A percentile compares a stretch with the other conserved stretches of the same genome.
Evolutionary conservation across 805 yeast species (phyloP).

Genomic region (Teunomyces atbi): DNA sequence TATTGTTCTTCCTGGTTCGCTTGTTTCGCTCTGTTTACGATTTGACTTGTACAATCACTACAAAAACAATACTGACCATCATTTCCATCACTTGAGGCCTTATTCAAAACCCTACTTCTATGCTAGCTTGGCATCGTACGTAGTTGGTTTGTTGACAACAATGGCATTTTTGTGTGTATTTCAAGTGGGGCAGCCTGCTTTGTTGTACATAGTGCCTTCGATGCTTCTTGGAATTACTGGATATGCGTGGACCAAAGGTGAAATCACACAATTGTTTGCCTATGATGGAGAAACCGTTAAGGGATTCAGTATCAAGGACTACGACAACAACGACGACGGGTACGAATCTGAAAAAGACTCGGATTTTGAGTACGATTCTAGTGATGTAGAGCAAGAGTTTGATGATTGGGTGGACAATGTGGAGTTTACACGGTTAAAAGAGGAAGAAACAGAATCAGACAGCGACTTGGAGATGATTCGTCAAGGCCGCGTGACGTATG

Average conservation of each 20-base stretch:
- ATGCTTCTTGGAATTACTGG: slow-evolving; percentile 28
- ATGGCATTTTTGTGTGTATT: slow-evolving; percentile 36
- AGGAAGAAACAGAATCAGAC: slow-evolving; percentile 10
- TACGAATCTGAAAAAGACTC: slow-evolving; percentile 10
- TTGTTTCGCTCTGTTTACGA: slow-evolving; percentile 52
- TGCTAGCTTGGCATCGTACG: slow-evolving; percentile 47
- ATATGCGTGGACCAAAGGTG: slow-evolving; percentile 40
- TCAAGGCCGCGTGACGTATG: slow-evolving; percentile 3
- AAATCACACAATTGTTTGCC: slow-evolving; percentile 38
- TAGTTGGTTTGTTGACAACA: slow-evolving; percentile 45
- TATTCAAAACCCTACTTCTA: slow-evolving; percentile 48
- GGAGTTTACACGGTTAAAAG: slow-evolving; percentile 12
- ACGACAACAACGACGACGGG: slow-evolving; percentile 12
- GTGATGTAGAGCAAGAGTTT: slow-evolving; percentile 14
- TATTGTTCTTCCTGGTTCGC: slow-evolving; percentile 57
- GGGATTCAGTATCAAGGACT: slow-evolving; percentile 11
- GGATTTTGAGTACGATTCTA: slow-evolving; percentile 13
- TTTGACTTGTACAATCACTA: slow-evolving; percentile 46
- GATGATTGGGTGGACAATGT: slow-evolving; percentile 21
- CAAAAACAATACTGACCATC: slow-evolving; percentile 8
- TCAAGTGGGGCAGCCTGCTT: slow-evolving; percentile 62
- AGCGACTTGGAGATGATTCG: slow-evolving; percentile 12
- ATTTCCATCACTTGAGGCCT: slow-evolving; percentile 38
- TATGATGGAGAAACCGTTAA: slow-evolving; percentile 20
- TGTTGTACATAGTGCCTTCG: slow-evolving; percentile 61